These are phyloP conservation scores for Wakefieldia striispora DNA, from an alignment of 768 basidiomycete species.

Conservation along the genomic window DNA sequence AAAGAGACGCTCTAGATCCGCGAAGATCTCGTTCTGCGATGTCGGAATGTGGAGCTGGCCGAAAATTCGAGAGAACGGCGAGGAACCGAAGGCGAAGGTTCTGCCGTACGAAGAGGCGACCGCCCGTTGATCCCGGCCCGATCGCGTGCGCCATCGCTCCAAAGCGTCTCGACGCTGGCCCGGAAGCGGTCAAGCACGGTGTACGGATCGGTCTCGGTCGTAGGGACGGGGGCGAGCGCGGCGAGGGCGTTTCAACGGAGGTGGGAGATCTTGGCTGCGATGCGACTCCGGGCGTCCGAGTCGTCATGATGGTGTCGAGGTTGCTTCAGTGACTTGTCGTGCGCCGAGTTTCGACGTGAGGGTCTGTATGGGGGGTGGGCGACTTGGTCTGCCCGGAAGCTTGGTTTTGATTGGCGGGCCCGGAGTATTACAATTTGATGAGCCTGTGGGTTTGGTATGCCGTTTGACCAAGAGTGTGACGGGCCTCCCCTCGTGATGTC, in stretches of 20 bases:
- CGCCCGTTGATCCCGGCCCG: slow-evolving; percentile 3
- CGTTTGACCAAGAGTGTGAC: no score
- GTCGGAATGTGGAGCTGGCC: slow-evolving; percentile 4
- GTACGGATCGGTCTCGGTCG: slow-evolving; percentile 11
- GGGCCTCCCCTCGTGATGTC: no score
- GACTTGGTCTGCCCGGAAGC: no score
- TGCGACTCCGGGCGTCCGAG: slow-evolving; percentile 10
- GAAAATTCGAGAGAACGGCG: slow-evolving; percentile 9
- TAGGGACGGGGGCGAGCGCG: slow-evolving; percentile 21
- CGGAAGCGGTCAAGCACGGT: slow-evolving; percentile 21
- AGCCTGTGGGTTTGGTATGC: no score
- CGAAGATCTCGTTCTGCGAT: slow-evolving; percentile 21
- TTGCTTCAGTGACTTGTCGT: slow-evolving; percentile 16
- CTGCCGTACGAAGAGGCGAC: neutral
- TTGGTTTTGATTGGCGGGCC: no score
- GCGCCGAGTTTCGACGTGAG: slow-evolving; percentile 1
- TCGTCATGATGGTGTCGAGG: slow-evolving; percentile 1
- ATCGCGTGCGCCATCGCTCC: slow-evolving; percentile 14
- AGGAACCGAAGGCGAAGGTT: slow-evolving; percentile 3
- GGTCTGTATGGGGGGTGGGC: neutral
- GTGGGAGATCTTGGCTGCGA: slow-evolving; percentile 21
- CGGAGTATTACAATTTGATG: no score
- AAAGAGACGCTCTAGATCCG: slow-evolving; percentile 12
- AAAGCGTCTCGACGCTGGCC: slow-evolving; percentile 17
- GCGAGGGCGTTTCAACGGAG: slow-evolving; percentile 19